Base-by-base conservation (phyloP, 306 rosid genomes). In the Comarum palustre region DNA sequence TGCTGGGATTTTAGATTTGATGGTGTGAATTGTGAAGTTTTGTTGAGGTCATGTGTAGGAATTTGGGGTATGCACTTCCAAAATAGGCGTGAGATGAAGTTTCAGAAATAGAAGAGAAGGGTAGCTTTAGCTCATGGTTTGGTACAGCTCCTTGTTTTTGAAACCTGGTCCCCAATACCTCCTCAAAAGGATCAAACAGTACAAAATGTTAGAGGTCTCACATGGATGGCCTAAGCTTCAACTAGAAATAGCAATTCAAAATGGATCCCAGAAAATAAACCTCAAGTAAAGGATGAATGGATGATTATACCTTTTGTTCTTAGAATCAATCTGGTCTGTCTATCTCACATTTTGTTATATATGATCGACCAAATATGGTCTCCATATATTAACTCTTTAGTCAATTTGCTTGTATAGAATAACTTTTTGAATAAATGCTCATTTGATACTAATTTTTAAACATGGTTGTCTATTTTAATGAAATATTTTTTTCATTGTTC, bases 221-320 rank as follows among this genome's bases (percentile, higher is more conserved):
- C 61, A n/a, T 69, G n/a, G 25, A 51, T 14, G 57, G 9, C 43
- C 34, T 20, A 6, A 41, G 27, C 24, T 32, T 48, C 22, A 41
- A 41, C 69, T 13, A 46, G 59, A 68, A 25, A 4, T 10, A 27
- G 72, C 43, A 68, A 10, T 47, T 68, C 58, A 68, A 29, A 46
- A 46, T 19, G 2, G 5, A 29, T 46, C 7, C 27, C 8, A 10
- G n/a, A 50, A 51, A 24, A 14, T 3, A 16, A 3, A 0, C 14
- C 17, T 67, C 25, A 3, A 68, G 20, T 16, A 8, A 68, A 45
- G 41, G 41, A 15, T 59, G 20, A 59, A 68, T 27, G 65, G 41
- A 31, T 59, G 20, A 59, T 29, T 29, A 29, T 2, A 7, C 39
- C 63, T 5, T 59, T 29, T 29, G 22, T 25, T 58, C 38, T 6